Evolutionary conservation across 768 basidiomycete genomes (phyloP).

Genomic region (Gymnopilus dilepis): DNA sequence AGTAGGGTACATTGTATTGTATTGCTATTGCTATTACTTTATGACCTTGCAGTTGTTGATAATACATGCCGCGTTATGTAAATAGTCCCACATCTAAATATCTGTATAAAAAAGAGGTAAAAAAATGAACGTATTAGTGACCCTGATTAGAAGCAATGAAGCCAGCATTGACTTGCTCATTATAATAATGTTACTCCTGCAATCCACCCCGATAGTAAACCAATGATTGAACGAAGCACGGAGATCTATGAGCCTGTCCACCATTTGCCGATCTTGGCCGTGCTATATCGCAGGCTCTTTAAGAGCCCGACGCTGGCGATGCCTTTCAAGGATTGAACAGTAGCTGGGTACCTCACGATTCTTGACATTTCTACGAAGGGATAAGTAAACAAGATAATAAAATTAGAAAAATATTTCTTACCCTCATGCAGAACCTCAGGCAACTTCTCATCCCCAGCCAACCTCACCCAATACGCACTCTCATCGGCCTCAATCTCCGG

Average conservation of each 20-base stretch:
- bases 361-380: slow-evolving; percentile 63
- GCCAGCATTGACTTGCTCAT: neutral
- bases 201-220: slow-evolving; percentile 1
- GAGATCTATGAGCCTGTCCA: slow-evolving; percentile 50
- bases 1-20: slow-evolving; percentile 20
- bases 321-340: slow-evolving; percentile 86
- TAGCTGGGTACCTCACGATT: slow-evolving; percentile 85
- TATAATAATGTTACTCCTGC: neutral
- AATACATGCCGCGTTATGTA: slow-evolving; percentile 8
- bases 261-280: slow-evolving; percentile 88
- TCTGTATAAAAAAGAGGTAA: neutral
- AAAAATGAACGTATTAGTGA: neutral
- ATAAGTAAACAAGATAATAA: neutral
- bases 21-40: slow-evolving; percentile 7
- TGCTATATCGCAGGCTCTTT: slow-evolving; percentile 78
- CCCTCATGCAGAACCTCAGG: slow-evolving; percentile 58
- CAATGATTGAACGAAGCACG: neutral
- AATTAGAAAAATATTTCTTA: slow-evolving; percentile 32
- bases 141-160: neutral
- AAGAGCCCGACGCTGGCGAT: slow-evolving; percentile 79
- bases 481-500: slow-evolving; percentile 65
- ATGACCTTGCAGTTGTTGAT: neutral
- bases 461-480: slow-evolving; percentile 71
- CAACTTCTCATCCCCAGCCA: slow-evolving; percentile 70
- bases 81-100: slow-evolving; percentile 9